Percentiles rank a stretch among this genome's conserved stretches.
phyloP scores from a whole-genome alignment of 768 basidiomycete species.

The Chlorophyllum brunneum region DNA sequence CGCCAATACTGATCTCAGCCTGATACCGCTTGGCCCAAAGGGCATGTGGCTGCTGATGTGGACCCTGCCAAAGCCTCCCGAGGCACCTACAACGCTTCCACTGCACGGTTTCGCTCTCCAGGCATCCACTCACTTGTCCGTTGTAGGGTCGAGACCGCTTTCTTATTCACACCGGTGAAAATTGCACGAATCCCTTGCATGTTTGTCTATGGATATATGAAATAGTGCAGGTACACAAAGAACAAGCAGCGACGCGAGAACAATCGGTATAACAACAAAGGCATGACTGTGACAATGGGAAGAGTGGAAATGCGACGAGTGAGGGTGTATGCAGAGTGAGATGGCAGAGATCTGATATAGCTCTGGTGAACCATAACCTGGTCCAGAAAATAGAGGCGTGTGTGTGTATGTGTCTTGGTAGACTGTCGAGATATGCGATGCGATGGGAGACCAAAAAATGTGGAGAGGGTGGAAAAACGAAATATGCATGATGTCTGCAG shows the following conservation, averaged over 20 bases:
- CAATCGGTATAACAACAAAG: background rate
- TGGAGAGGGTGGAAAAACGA: background rate
- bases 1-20: background rate
- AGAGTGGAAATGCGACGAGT: background rate
- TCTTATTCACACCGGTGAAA: background rate
- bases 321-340: background rate
- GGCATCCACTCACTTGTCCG: conserved; percentile 9
- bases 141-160: background rate
- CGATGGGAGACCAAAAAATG: conserved; percentile 1
- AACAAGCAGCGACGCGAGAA: conserved; percentile 1
- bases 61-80: background rate
- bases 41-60: conserved; percentile 4
- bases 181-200: conserved; percentile 1
- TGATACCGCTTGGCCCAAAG: background rate
- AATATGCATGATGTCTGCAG: background rate
- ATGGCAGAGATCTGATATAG: conserved; percentile 2
- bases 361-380: background rate
- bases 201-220: conserved; percentile 14
- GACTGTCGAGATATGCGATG: background rate
- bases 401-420: background rate
- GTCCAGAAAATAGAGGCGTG: conserved; percentile 2
- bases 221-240: background rate
- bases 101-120: background rate
- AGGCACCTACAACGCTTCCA: background rate
- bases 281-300: conserved; percentile 8